Percentiles rank a stretch among this genome's conserved stretches.
phyloP scores from a whole-genome alignment of 805 yeast species.

The Candida qinlingensis region DNA sequence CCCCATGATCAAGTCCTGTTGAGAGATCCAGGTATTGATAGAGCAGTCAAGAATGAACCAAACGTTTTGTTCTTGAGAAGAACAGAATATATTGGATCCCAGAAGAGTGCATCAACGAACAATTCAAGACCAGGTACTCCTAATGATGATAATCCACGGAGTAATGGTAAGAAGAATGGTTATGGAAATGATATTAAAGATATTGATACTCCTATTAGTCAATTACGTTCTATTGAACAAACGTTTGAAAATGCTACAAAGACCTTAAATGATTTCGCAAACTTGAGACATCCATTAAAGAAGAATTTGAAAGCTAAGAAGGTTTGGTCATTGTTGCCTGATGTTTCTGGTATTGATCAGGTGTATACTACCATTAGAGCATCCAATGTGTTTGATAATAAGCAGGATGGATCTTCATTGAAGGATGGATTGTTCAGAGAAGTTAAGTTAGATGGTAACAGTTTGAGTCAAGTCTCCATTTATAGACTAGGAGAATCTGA shows the following conservation, averaged over 20 bases:
- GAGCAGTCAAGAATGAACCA: constrained; percentile 31
- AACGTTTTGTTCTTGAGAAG: constrained; percentile 79
- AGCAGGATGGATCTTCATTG: constrained; percentile 22
- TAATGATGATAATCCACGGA: constrained; percentile 12
- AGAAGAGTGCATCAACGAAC: neutral
- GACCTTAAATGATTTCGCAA: constrained; percentile 35
- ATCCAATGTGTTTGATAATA: constrained; percentile 33
- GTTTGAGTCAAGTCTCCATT: constrained; percentile 74
- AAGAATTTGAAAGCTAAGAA: constrained; percentile 66
- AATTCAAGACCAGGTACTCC: constrained; percentile 20
- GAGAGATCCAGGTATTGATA: constrained; percentile 64
- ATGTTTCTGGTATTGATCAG: constrained; percentile 85
- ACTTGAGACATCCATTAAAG: constrained; percentile 73
- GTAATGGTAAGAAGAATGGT: neutral
- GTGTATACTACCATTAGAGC: constrained; percentile 61
- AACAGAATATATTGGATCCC: constrained; percentile 70
- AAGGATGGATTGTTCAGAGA: constrained; percentile 68
- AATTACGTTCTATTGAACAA: constrained; percentile 64
- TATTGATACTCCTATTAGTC: constrained; percentile 52
- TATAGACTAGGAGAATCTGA: constrained; percentile 46
- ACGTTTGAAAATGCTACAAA: constrained; percentile 64
- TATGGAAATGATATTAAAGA: constrained; percentile 5
- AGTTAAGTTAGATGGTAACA: constrained; percentile 46
- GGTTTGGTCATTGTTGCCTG: constrained; percentile 83
- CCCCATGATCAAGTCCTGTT: constrained; percentile 73